Percentiles rank a stretch among this genome's conserved stretches.
phyloP scores from a whole-genome alignment of 352 stramenopile species.

The Phytophthora pini region DNA sequence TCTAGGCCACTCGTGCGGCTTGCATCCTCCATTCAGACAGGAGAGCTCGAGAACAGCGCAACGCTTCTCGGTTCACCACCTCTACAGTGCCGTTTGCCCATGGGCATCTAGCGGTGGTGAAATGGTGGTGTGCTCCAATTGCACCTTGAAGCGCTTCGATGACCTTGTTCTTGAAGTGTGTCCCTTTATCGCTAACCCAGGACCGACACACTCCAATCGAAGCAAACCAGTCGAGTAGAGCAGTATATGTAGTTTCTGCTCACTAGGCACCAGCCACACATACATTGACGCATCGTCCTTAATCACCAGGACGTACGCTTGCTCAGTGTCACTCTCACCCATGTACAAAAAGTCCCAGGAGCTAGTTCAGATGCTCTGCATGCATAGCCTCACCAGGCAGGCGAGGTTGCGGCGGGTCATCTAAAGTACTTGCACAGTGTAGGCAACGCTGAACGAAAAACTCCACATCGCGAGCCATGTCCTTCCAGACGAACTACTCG shows the following conservation, averaged over 20 bases:
- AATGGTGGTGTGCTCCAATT: conserved; percentile 28
- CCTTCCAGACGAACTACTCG: too few species aligned
- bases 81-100: conserved; percentile 34
- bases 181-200: conserved; percentile 39
- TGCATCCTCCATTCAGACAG: conserved; percentile 20
- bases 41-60: conserved; percentile 18
- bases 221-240: conserved; percentile 8
- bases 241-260: conserved; percentile 1
- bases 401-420: conserved; percentile 3
- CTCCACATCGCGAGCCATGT: too few species aligned
- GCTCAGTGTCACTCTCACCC: background rate
- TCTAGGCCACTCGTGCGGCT: conserved; percentile 10
- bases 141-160: conserved; percentile 20
- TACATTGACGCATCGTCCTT: conserved; percentile 3
- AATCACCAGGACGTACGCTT: background rate
- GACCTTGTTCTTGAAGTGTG: conserved; percentile 43
- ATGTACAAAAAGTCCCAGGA: background rate
- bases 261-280: background rate
- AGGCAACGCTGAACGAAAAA: conserved; percentile 5
- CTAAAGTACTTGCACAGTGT: conserved; percentile 13
- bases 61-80: conserved; percentile 31
- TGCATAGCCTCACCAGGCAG: conserved; percentile 4
- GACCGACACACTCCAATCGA: conserved; percentile 9
- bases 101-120: conserved; percentile 18
- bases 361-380: background rate